Evolutionary conservation across 495 filamentous ascomycete genomes (phyloP).

Genomic region (Recurvomyces mirabilis): DNA sequence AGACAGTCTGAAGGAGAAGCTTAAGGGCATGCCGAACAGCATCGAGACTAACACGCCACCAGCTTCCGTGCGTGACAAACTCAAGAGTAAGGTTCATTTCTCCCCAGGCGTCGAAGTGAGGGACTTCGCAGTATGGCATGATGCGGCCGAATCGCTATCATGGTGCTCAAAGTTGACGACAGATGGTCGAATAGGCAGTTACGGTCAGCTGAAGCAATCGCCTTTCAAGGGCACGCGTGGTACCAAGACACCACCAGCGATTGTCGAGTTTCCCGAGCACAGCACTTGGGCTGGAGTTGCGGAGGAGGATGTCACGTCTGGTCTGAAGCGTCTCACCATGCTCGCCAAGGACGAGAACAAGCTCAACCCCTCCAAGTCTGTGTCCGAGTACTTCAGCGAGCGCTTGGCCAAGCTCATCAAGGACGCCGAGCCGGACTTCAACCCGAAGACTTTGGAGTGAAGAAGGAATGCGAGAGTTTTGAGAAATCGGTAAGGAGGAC

Average conservation of each 20-base stretch:
- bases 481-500: background rate
- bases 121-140: background rate
- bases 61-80: background rate
- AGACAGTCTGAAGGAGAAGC: background rate
- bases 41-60: background rate
- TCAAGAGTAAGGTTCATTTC: conserved; percentile 1
- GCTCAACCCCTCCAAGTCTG: conserved; percentile 9
- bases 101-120: background rate
- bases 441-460: background rate
- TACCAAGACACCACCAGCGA: background rate
- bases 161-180: background rate
- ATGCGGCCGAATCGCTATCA: background rate
- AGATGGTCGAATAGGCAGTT: no score
- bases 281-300: conserved; percentile 15
- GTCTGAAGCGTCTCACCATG: conserved; percentile 16
- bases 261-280: conserved; percentile 9
- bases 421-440: conserved; percentile 11
- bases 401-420: conserved; percentile 8
- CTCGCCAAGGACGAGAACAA: conserved; percentile 20
- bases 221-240: no score
- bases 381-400: conserved; percentile 14
- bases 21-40: background rate
- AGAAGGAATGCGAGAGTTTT: no score
- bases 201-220: no score
- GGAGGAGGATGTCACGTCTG: conserved; percentile 15